Percentiles rank a stretch among this genome's conserved stretches.
phyloP scores from a whole-genome alignment of 257 asterid species.

The Striga asiatica region DNA sequence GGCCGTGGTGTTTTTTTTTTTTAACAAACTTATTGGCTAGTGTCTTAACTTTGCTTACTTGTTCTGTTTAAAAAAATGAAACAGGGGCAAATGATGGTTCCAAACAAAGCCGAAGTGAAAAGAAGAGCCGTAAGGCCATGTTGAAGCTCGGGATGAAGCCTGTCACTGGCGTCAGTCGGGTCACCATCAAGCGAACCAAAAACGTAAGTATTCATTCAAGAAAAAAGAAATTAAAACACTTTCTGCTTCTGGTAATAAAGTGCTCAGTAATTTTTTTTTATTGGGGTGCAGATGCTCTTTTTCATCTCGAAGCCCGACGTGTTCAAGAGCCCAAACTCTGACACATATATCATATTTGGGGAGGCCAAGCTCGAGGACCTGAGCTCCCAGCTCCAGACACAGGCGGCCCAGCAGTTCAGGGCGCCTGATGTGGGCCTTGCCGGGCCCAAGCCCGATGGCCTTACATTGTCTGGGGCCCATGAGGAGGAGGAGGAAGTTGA shows the following conservation, averaged over 20 bases:
- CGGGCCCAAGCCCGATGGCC: constrained; percentile 43
- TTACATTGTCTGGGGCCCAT: constrained; percentile 25
- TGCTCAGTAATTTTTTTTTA: no score
- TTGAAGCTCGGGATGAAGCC: constrained; percentile 91
- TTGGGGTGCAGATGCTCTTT: constrained; percentile 63
- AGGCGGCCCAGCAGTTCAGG: constrained; percentile 87
- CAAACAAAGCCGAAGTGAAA: constrained; percentile 95
- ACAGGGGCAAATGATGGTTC: constrained; percentile 52
- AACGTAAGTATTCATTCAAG: constrained; percentile 34
- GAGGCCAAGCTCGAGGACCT: constrained; percentile 88
- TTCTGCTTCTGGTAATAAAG: background rate
- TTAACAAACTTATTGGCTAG: no score
- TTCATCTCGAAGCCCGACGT: constrained; percentile 87
- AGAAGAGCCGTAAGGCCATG: constrained; percentile 95
- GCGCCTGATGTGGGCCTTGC: constrained; percentile 66
- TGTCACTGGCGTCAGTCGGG: constrained; percentile 71
- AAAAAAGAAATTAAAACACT: background rate
- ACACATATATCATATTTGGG: constrained; percentile 77
- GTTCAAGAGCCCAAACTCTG: constrained; percentile 83
- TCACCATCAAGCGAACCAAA: constrained; percentile 75
- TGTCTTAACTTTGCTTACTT: background rate
- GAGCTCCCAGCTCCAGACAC: constrained; percentile 95
- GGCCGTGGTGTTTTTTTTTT: no score
- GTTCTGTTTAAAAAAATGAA: background rate
- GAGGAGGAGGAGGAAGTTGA: constrained; percentile 65